Evolutionary conservation across 768 basidiomycete species (phyloP), one percentile per base, ranked within the genome.

Genomic region (Lactifluus pinguis): DNA sequence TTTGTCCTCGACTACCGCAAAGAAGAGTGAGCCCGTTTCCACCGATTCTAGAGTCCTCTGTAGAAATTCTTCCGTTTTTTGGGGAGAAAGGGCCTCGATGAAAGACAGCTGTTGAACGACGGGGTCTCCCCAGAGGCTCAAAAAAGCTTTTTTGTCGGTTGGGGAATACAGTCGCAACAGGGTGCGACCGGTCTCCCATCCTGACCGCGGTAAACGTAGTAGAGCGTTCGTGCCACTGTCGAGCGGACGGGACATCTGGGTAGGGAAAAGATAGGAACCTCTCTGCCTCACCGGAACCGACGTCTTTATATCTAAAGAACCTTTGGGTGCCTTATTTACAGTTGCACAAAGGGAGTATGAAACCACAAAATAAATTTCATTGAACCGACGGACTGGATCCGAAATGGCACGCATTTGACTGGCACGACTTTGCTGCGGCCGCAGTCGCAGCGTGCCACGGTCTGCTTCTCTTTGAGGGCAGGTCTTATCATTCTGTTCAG

Each of bases 1-100:
- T 44, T 69, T 70, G 25, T 66, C 64, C 25, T 67, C 68, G 61
- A 75, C 59, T 57, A 76, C 62, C 14, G 60, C 61, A 45, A 66
- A 64, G 55, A 77, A 68, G 38, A 66, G 13, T 14, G 51, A 41
- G 34, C 49, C 56, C 6, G 25, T 51, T n/a, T 29, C 42, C 29
- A 49, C 42, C 49, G 29, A 50, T 48, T 63, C 51, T 63, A 62
- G 51, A 2, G 51, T 53, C 49, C 19, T 50, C 42, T 55, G 56
- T 30, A 57, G 7, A 41, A 63, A 58, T 15, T 63, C 36, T 34
- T 63, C 61, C 25, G 41, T 57, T 30, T 41, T 52, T 10, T 53
- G n/a, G 6, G 56, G 62, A 5, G 61, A 57, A 30, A 62, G 60
- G 49, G 32, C 29, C 34, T 56, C 53, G 52, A 65, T 13, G 49